Evolutionary conservation across 805 yeast species (phyloP).

Genomic region (Tetrapisispora taiwanensis): DNA sequence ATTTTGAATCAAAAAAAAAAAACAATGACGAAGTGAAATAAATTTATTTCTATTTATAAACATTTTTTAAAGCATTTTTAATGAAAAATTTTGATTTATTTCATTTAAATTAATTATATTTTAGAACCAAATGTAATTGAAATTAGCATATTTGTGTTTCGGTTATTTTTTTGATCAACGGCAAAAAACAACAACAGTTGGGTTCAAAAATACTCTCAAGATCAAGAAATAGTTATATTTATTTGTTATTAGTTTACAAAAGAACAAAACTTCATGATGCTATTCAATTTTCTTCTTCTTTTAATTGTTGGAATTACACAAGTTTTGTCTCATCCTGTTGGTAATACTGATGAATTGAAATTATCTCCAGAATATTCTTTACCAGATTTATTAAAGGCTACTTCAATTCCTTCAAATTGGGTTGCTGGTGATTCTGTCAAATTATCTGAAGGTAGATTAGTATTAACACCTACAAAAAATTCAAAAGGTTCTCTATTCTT

Average conservation of each 20-base stretch:
- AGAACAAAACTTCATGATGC: neutral
- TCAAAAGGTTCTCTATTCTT: constrained; percentile 41
- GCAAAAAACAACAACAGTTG: too few species aligned
- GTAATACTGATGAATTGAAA: constrained; percentile 2
- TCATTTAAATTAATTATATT: too few species aligned
- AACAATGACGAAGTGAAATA: neutral
- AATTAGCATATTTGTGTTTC: too few species aligned
- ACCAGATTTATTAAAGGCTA: constrained; percentile 27
- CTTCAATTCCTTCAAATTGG: constrained; percentile 28
- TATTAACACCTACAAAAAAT: constrained; percentile 37
- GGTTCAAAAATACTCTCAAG: too few species aligned
- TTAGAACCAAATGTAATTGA: too few species aligned
- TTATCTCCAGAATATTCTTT: constrained; percentile 8
- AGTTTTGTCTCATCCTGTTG: constrained; percentile 2
- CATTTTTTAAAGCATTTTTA: neutral
- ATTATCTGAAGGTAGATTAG: constrained; percentile 43
- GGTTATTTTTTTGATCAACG: too few species aligned
- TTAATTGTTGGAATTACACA: neutral
- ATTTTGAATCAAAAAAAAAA: neutral
- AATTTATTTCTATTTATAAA: neutral
- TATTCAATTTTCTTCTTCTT: neutral
- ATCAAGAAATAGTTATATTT: too few species aligned
- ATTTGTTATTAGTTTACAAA: too few species aligned
- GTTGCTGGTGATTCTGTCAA: constrained; percentile 29
- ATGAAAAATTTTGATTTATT: too few species aligned